Base-by-base conservation (phyloP, 2,329 filamentous ascomycete species). In the Ascochyta rabiei region DNA sequence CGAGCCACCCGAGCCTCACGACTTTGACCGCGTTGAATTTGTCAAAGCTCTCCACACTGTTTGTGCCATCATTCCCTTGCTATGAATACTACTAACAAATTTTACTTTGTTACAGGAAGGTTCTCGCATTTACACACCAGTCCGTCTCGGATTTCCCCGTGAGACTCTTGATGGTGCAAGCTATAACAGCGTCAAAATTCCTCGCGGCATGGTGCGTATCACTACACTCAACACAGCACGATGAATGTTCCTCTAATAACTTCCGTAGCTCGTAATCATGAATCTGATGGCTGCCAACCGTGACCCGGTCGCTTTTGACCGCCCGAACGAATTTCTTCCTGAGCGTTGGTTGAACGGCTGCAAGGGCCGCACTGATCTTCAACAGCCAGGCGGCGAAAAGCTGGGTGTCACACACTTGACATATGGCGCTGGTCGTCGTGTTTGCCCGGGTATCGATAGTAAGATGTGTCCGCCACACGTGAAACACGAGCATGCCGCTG, bases 11-110 rank as follows among this genome's bases (percentile, higher is more conserved):
- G 35, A 49, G 35, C 57, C 57, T 16, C 53, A 60, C 24, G 57
- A 60, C 21, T 60, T 39, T 23, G 57, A 60, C 24, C 57, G 57
- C 28, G 57, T 60, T 38, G 54, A 53, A 33, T 60, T 53, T 24
- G 54, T 60, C 18, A 60, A 60, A 40, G 57, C 57, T 49, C 53
- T 60, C 34, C 53, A 60, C 48, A 60, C 57, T 7, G 38, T 41
- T 23, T 10, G 38, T 26, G 2, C 28, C 10, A 10, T 6, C 4
- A 13, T 13, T 10, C 13, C 2, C 28, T 30, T 13, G 5, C 5
- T 15, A 30, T 4, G 6, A 6, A 15, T 10, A 15, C 10, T 5
- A 30, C 5, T 26, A 8, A 26, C 38, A 18, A 28, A 28, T 16
- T 16, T 16, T 24, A 5, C 28, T 4, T 15, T 26, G 9, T 6